Percentiles rank a stretch among this genome's conserved stretches.
phyloP scores from a whole-genome alignment of 768 basidiomycete genomes.

The Pleurotus platypus region DNA sequence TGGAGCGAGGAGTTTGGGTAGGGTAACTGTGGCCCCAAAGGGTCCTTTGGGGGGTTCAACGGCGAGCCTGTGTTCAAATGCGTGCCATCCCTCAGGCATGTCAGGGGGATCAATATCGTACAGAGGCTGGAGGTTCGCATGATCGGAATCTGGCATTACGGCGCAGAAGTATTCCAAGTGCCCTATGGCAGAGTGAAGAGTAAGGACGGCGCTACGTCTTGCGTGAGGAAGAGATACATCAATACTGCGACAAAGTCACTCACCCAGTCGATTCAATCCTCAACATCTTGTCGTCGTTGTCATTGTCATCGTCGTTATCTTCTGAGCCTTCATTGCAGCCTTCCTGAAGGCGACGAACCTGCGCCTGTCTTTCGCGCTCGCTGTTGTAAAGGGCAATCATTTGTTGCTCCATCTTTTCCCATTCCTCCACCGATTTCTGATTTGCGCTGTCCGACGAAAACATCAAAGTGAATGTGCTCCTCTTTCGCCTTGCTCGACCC shows the following conservation, averaged over 20 bases:
- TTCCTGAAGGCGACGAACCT: slow-evolving; percentile 17
- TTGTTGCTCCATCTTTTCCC: slow-evolving; percentile 51
- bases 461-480: slow-evolving; percentile 75
- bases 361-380: slow-evolving; percentile 16
- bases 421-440: slow-evolving; percentile 42
- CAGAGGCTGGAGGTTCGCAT: slow-evolving; percentile 47
- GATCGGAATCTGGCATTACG: slow-evolving; percentile 53
- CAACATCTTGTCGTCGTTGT: slow-evolving; percentile 39
- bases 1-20: slow-evolving; percentile 53
- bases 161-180: slow-evolving; percentile 76
- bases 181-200: slow-evolving; percentile 61
- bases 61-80: slow-evolving; percentile 23
- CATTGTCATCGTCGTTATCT: slow-evolving; percentile 20
- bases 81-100: slow-evolving; percentile 59
- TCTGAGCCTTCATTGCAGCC: too few species aligned
- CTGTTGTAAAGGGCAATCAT: slow-evolving; percentile 65
- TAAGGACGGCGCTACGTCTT: slow-evolving; percentile 60
- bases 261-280: slow-evolving; percentile 63
- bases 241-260: background rate
- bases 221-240: background rate
- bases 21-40: slow-evolving; percentile 60
- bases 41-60: slow-evolving; percentile 38
- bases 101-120: slow-evolving; percentile 70
- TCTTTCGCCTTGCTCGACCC: slow-evolving; percentile 66
- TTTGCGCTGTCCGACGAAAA: slow-evolving; percentile 44